Evolutionary conservation across 345 rosid species (phyloP).

Genomic region (Citrus medica): DNA sequence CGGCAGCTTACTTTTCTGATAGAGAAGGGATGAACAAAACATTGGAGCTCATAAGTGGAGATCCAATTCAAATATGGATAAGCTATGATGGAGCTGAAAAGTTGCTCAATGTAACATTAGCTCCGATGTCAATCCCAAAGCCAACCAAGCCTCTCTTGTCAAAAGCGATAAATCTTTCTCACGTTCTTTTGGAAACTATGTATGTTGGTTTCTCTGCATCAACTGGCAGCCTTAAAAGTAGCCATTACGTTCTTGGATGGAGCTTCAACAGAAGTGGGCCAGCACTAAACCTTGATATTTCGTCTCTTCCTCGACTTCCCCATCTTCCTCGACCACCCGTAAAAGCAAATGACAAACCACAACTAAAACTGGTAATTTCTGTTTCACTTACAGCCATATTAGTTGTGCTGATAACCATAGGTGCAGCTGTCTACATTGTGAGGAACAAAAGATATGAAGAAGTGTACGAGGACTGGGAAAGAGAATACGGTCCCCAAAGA

Average conservation of each 20-base stretch:
- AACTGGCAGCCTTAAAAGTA: conserved; percentile 31
- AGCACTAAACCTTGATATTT: conserved; percentile 37
- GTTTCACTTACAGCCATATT: conserved; percentile 14
- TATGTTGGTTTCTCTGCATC: conserved; percentile 35
- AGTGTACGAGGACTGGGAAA: conserved; percentile 67
- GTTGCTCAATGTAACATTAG: conserved; percentile 31
- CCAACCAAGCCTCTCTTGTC: conserved; percentile 38
- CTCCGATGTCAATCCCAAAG: conserved; percentile 19
- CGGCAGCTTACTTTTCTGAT: conserved; percentile 34
- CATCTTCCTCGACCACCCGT: background rate
- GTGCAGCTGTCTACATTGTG: conserved; percentile 21
- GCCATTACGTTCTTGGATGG: conserved; percentile 61
- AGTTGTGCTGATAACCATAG: conserved; percentile 7
- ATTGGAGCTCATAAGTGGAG: conserved; percentile 28
- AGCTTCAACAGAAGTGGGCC: conserved; percentile 51
- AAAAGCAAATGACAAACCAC: background rate
- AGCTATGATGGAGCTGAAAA: conserved; percentile 38
- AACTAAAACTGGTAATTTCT: background rate
- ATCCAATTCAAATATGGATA: conserved; percentile 48
- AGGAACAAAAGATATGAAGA: conserved; percentile 49
- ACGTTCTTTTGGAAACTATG: conserved; percentile 5
- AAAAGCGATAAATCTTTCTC: conserved; percentile 16
- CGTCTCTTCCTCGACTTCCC: conserved; percentile 55
- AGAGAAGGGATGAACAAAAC: conserved; percentile 7
- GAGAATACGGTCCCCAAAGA: conserved; percentile 54